phyloP scores from a whole-genome alignment of 805 yeast genomes.

The Pichia rugopelliculosa region DNA sequence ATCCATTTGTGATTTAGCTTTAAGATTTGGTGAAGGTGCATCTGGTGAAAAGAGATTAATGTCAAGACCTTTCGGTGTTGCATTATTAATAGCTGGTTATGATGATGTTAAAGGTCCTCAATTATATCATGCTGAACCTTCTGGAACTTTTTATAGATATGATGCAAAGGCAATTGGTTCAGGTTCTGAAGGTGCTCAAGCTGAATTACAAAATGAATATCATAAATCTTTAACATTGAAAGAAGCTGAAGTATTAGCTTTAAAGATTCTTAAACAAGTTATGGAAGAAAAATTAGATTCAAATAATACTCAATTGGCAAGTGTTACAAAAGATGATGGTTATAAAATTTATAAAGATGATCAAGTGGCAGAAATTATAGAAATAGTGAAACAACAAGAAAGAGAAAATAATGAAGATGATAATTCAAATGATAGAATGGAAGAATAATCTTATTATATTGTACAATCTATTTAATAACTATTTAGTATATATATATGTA shows the following conservation, averaged over 20 bases:
- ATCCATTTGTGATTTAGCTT: conserved; percentile 92
- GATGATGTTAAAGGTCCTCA: conserved; percentile 94
- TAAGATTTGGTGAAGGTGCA: conserved; percentile 96
- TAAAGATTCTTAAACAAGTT: conserved; percentile 90
- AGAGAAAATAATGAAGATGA: conserved; percentile 27
- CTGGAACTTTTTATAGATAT: conserved; percentile 95
- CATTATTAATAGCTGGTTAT: conserved; percentile 87
- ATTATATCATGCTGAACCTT: conserved; percentile 96
- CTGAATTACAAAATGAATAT: conserved; percentile 94
- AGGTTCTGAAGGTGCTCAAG: conserved; percentile 98
- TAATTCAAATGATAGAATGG: conserved; percentile 3
- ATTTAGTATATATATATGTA: neutral
- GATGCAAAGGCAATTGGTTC: conserved; percentile 99
- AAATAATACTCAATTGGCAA: conserved; percentile 89
- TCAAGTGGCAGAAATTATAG: conserved; percentile 76
- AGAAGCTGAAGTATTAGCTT: conserved; percentile 86
- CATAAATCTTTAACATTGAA: conserved; percentile 83
- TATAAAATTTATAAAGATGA: conserved; percentile 79
- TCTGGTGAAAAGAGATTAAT: conserved; percentile 89
- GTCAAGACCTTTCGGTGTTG: conserved; percentile 99
- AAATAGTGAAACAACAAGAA: conserved; percentile 64
- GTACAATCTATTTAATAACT: neutral
- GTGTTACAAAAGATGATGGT: conserved; percentile 81
- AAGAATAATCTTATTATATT: conserved; percentile 1
- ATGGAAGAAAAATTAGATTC: conserved; percentile 98